These are phyloP conservation scores for Phytophthora pini DNA, from an alignment of 352 stramenopile genomes.

Conservation along the genomic window DNA sequence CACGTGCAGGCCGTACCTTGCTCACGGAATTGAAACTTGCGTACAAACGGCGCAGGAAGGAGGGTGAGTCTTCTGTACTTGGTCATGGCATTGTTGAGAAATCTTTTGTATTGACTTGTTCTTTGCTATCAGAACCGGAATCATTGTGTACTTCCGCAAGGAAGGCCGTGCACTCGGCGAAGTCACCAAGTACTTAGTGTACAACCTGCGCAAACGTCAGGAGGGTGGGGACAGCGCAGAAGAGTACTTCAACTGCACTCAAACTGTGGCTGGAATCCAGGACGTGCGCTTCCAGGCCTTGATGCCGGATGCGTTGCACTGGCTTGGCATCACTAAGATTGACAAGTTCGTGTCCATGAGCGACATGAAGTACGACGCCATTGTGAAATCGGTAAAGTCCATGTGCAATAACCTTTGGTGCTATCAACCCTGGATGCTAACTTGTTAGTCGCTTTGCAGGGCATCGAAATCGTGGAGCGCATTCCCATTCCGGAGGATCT, in stretches of 20 bases:
- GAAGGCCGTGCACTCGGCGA: conserved; percentile 97
- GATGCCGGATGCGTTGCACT: conserved; percentile 99
- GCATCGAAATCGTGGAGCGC: conserved; percentile 99
- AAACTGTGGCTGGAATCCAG: conserved; percentile 97
- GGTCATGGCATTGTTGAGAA: not conserved
- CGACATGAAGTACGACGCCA: conserved; percentile 99
- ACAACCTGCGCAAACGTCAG: conserved; percentile 99
- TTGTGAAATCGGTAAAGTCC: conserved; percentile 92
- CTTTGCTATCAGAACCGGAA: conserved; percentile 70
- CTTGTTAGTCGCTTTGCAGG: conserved; percentile 39
- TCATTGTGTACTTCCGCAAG: conserved; percentile 99
- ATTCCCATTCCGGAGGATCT: conserved; percentile 98
- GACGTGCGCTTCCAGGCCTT: conserved; percentile 98
- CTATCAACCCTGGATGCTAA: conserved; percentile 12
- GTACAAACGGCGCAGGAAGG: conserved; percentile 97
- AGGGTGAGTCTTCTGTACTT: conserved; percentile 63
- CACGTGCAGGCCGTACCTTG: conserved; percentile 99
- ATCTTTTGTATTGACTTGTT: conserved; percentile 7
- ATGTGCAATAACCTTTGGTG: not conserved
- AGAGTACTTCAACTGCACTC: conserved; percentile 99
- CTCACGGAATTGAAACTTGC: conserved; percentile 99
- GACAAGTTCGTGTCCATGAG: conserved; percentile 98
- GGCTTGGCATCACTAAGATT: conserved; percentile 95
- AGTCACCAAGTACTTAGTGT: conserved; percentile 99
- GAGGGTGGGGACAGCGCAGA: conserved; percentile 96